These are phyloP conservation scores for Encephalitozoon intestinalis DNA, from an alignment of 371 early-diverging fungal genomes.

Conservation along the genomic window DNA sequence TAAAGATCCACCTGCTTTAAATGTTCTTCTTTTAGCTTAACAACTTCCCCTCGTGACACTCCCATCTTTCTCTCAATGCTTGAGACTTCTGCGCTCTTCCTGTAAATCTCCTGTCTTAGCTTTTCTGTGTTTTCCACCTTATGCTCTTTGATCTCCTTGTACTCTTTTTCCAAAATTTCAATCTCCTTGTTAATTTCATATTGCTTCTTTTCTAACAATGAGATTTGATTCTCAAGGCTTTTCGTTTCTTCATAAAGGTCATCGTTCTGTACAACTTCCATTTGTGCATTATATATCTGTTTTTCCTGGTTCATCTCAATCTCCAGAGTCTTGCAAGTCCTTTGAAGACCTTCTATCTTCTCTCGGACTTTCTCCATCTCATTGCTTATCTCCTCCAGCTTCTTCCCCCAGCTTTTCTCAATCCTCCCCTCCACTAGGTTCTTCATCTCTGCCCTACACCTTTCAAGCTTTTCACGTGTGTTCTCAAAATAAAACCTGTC, in stretches of 20 bases:
- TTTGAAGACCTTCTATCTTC: not conserved
- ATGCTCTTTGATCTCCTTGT: conserved; percentile 34
- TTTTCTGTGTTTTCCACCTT: not conserved
- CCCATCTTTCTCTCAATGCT: not conserved
- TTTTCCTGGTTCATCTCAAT: conserved; percentile 22
- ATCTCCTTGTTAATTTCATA: conserved; percentile 25
- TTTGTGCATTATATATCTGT: not conserved
- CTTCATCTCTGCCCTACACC: not conserved
- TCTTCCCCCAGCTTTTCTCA: not conserved
- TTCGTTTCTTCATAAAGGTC: conserved; percentile 20
- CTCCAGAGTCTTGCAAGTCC: not conserved
- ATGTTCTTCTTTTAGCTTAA: not conserved
- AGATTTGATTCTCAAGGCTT: conserved; percentile 29
- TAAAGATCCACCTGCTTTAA: not conserved
- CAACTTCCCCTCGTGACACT: not conserved
- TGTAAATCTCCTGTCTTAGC: not conserved
- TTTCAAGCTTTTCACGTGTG: conserved; percentile 10
- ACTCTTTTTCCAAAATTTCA: conserved; percentile 15
- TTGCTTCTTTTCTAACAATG: conserved; percentile 41
- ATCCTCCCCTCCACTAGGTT: not conserved
- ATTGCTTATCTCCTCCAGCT: not conserved
- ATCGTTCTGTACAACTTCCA: conserved; percentile 11
- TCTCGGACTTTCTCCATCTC: not conserved
- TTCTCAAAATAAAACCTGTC: conserved; percentile 54
- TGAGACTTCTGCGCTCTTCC: not conserved